phyloP scores from a whole-genome alignment of 805 yeast genomes.

The Sugiyamaella boreocaroliniensis region DNA sequence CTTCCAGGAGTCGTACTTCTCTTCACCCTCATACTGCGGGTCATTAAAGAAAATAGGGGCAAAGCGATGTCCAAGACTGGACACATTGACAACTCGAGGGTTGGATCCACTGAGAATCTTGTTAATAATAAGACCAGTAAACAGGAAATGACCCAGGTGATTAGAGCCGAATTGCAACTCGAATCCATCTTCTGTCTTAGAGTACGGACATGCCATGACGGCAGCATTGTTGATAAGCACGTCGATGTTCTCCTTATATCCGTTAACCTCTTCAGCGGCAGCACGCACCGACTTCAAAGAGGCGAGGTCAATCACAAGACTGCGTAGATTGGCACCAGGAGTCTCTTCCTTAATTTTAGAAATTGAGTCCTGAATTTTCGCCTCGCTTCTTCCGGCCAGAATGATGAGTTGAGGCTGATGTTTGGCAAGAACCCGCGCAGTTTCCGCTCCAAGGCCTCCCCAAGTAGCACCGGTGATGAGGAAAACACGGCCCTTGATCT shows the following conservation, averaged over 20 bases:
- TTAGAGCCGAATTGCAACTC: slow-evolving; percentile 77
- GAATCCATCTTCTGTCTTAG: slow-evolving; percentile 57
- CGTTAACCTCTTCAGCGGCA: slow-evolving; percentile 14
- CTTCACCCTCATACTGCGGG: slow-evolving; percentile 1
- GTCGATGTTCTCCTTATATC: slow-evolving; percentile 36
- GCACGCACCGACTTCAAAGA: slow-evolving; percentile 10
- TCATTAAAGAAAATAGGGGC: slow-evolving; percentile 6
- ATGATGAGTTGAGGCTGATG: slow-evolving; percentile 9
- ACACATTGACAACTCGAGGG: slow-evolving; percentile 10
- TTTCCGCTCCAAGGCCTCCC: slow-evolving; percentile 16
- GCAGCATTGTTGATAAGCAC: slow-evolving; percentile 74
- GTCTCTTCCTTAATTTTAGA: slow-evolving; percentile 5
- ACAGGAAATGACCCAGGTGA: slow-evolving; percentile 65
- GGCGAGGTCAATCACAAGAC: slow-evolving; percentile 13
- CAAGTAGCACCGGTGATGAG: slow-evolving; percentile 12
- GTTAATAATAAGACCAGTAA: slow-evolving; percentile 39
- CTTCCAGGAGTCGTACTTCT: slow-evolving; percentile 4
- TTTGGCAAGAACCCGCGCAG: slow-evolving; percentile 9
- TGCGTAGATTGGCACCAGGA: slow-evolving; percentile 8
- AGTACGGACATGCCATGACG: slow-evolving; percentile 64
- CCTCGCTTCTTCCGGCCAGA: slow-evolving; percentile 7
- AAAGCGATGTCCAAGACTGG: slow-evolving; percentile 7
- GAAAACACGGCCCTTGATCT: slow-evolving; percentile 12
- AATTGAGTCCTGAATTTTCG: slow-evolving; percentile 7
- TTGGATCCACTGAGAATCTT: slow-evolving; percentile 4